phyloP scores from a whole-genome alignment of 116 monocot genomes.

The Posidonia oceanica region DNA sequence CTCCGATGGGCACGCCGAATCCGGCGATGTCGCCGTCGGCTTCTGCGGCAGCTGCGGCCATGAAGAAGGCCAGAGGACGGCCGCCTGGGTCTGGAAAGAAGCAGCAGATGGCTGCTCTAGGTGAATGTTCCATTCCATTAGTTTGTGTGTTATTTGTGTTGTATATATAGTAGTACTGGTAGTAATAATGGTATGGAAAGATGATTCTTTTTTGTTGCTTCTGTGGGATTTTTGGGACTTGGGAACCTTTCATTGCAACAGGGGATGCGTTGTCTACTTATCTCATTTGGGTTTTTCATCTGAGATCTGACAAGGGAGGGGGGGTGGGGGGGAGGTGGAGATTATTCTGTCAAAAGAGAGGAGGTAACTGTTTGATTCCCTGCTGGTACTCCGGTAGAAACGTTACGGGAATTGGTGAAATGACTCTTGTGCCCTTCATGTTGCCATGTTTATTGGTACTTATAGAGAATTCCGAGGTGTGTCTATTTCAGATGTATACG shows the following conservation, averaged over 20 bases:
- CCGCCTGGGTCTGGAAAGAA: slow-evolving; percentile 60
- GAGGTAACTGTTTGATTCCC: background rate
- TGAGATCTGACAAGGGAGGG: too few relatives aligned
- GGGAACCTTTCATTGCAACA: too few relatives aligned
- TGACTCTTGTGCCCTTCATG: background rate
- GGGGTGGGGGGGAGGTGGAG: background rate
- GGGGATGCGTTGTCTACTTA: too few relatives aligned
- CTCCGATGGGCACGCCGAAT: slow-evolving; percentile 5
- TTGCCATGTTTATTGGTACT: too few relatives aligned
- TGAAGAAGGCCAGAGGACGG: slow-evolving; percentile 54
- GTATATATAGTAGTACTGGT: background rate
- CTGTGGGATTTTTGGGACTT: too few relatives aligned
- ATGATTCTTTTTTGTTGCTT: background rate
- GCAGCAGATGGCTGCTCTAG: slow-evolving; percentile 53
- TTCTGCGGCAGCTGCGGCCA: background rate
- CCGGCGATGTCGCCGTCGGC: slow-evolving; percentile 3
- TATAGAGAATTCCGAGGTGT: too few relatives aligned
- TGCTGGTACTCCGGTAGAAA: background rate
- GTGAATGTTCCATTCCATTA: slow-evolving; percentile 12
- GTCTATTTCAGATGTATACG: too few relatives aligned
- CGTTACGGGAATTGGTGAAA: background rate
- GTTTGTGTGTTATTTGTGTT: background rate
- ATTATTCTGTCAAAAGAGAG: background rate
- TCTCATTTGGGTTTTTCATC: too few relatives aligned
- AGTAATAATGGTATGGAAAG: background rate